Evolutionary conservation across 2,329 filamentous ascomycete genomes (phyloP).

Genomic region (Colletotrichum gigasporum): DNA sequence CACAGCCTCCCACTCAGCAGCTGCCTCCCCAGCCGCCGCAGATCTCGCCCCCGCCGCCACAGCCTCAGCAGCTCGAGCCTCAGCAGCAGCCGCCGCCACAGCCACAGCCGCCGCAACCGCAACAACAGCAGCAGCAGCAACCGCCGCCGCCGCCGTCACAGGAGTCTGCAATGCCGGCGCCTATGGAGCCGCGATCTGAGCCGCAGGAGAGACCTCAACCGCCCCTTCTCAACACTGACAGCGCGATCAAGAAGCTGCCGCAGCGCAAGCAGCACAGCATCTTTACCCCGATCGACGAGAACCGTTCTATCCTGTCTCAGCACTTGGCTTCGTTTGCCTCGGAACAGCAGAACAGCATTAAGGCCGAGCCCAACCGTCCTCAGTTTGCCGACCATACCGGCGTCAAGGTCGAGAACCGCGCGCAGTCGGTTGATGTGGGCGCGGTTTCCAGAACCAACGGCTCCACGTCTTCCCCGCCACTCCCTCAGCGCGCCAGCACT

Average conservation of each 20-base stretch:
- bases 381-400: slow-evolving; percentile 29
- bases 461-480: slow-evolving; percentile 64
- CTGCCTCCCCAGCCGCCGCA: slow-evolving; percentile 58
- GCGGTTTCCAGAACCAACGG: slow-evolving; percentile 59
- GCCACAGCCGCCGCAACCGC: slow-evolving; percentile 45
- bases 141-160: slow-evolving; percentile 53
- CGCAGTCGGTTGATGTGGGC: slow-evolving; percentile 73
- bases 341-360: slow-evolving; percentile 54
- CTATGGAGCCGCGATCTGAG: slow-evolving; percentile 58
- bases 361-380: slow-evolving; percentile 45
- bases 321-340: slow-evolving; percentile 76
- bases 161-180: slow-evolving; percentile 60
- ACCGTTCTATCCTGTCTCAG: slow-evolving; percentile 85
- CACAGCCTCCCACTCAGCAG: slow-evolving; percentile 65
- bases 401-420: slow-evolving; percentile 52
- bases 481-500: slow-evolving; percentile 59
- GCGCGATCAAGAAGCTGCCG: slow-evolving; percentile 69
- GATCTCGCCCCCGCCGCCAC: slow-evolving; percentile 64
- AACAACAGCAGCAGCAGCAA: slow-evolving; percentile 46
- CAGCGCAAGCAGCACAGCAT: slow-evolving; percentile 90
- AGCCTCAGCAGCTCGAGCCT: slow-evolving; percentile 45
- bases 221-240: slow-evolving; percentile 59
- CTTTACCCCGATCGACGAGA: slow-evolving; percentile 96
- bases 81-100: slow-evolving; percentile 47
- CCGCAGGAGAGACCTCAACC: slow-evolving; percentile 56